Conservation (phyloP, 225 moss, liverwort and hornwort genomes). For the Pleurozium schreberi region DNA sequence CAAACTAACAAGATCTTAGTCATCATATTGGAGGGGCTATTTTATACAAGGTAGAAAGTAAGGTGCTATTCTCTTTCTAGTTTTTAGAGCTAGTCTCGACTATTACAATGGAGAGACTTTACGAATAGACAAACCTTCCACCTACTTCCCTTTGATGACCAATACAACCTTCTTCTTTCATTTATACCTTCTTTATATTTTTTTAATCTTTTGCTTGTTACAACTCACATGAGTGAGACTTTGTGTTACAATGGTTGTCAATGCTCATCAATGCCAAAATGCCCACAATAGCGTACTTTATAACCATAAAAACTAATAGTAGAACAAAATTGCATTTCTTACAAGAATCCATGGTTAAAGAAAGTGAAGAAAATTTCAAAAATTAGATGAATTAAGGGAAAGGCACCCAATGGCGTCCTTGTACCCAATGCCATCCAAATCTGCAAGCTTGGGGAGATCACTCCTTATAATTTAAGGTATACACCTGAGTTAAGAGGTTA, state of each 20-base stretch:
- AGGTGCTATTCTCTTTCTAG: background rate
- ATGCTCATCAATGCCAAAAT: background rate
- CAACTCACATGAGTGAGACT: background rate
- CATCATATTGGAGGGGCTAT: background rate
- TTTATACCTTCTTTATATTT: background rate
- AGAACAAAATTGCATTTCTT: background rate
- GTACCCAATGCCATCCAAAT: no score
- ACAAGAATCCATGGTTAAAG: background rate
- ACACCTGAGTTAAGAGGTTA: no score
- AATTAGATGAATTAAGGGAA: background rate
- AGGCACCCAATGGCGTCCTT: no score
- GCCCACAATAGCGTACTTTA: background rate
- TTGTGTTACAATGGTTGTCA: background rate
- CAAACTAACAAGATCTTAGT: background rate
- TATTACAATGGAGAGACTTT: background rate
- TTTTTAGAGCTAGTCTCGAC: background rate
- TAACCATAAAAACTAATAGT: rapidly evolving
- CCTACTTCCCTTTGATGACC: background rate
- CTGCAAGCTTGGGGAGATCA: no score
- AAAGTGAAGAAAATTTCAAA: background rate
- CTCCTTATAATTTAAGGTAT: no score
- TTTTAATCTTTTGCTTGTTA: background rate
- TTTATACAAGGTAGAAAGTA: background rate
- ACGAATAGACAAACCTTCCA: background rate
- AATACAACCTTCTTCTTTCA: background rate